Base-by-base conservation (phyloP, 1,139 yeast genomes). In the Scheffersomyces quercinus region DNA sequence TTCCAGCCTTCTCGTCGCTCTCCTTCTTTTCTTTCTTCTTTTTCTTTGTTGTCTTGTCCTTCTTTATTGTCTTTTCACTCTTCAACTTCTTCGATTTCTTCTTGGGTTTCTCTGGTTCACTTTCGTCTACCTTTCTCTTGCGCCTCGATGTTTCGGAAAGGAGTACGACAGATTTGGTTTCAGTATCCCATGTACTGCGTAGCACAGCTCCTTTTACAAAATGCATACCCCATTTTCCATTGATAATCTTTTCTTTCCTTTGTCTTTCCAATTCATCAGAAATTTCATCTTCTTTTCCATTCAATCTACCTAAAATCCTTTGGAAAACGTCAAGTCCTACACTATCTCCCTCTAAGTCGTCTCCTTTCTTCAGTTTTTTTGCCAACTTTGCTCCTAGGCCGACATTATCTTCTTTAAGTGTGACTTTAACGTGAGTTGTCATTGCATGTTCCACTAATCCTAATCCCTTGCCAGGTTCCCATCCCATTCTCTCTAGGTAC, bases 271-370 rank as follows among this genome's bases (percentile, higher is more conserved):
- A 62, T 55, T 83, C 90, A 45, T 75, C 67, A 41, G 65, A 65
- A 12, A 84, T 74, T 48, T 73, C 73, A 28, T 79, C 81, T 61
- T 83, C 91, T 53, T 81, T 81, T 34, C 95, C 95, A 59, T 86
- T 93, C 48, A 93, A 75, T 57, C 93, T 78, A 7, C 97, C 97
- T 51, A 93, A 73, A 40, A 93, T 80, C 58, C 95, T 77, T 67
- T 95, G 99, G 62, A 93, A 93, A 12, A 85, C 95, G 63, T 93
- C 98, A 40, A 95, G 71, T 1, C 98, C 98, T 14, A 93, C 87
- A 49, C 93, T 83, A 58, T 87, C 95, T 40, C 91, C 96, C 47
- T 82, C 79, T 54, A 85, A 90, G 54, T 82, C 65, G 39, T 69
- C 85, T 41, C 74, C 80, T 36, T 65, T 69, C 52, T 76, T 75